Conservation (phyloP, 768 basidiomycete species). For the Mycena belliarum region DNA sequence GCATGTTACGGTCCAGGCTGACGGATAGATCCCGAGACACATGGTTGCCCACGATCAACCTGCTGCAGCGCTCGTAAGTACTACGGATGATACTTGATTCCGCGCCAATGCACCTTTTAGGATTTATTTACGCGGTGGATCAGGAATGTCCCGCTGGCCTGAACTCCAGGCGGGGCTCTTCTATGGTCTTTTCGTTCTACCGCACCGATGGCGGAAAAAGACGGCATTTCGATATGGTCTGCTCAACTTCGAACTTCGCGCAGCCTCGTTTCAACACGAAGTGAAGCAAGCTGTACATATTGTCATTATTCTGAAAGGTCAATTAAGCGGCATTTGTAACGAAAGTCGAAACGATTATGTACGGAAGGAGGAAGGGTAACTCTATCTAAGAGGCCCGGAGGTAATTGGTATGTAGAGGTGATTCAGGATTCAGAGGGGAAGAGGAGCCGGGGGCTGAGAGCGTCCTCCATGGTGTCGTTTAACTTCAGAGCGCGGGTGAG, state of each 20-base stretch:
- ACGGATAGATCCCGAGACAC: slow-evolving; percentile 23
- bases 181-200: background rate
- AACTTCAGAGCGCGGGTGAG: slow-evolving; percentile 11
- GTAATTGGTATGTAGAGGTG: background rate
- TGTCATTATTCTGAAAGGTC: background rate
- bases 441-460: slow-evolving; percentile 6
- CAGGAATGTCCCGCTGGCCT: slow-evolving; percentile 6
- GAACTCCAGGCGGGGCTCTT: background rate
- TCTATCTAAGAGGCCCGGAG: background rate
- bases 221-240: too few relatives aligned
- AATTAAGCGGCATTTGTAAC: slow-evolving; percentile 3
- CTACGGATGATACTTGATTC: slow-evolving; percentile 1
- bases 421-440: slow-evolving; percentile 5
- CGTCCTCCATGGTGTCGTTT: background rate
- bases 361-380: slow-evolving; percentile 1
- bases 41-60: slow-evolving; percentile 53
- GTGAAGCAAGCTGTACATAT: background rate
- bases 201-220: background rate
- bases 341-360: slow-evolving; percentile 14
- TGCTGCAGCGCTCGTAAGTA: slow-evolving; percentile 38
- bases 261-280: background rate
- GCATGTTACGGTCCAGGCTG: background rate
- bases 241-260: too few relatives aligned
- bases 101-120: background rate
- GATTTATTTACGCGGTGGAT: slow-evolving; percentile 18